Conservation (phyloP, 306 rosid genomes). For the Citrullus amarus region DNA sequence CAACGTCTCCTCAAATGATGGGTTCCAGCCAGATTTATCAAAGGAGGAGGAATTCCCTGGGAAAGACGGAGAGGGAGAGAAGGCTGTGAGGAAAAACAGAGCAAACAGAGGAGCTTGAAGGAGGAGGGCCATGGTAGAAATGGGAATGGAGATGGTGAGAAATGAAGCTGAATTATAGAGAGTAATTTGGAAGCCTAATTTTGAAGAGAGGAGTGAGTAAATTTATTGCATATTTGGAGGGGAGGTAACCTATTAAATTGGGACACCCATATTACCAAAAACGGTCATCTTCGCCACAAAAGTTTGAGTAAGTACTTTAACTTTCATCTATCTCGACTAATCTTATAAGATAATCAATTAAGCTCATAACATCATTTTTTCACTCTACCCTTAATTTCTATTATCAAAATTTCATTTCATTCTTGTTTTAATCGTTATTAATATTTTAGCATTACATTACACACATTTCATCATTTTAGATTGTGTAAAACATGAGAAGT, state of each 20-base stretch:
- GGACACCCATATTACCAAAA: neutral
- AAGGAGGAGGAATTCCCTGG: neutral
- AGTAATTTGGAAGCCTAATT: neutral
- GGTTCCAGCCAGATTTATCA: neutral
- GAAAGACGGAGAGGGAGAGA: neutral
- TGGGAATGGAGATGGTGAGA: neutral
- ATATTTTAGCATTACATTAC: too few species aligned
- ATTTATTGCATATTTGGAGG: neutral
- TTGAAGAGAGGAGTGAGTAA: neutral
- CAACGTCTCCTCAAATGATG: neutral
- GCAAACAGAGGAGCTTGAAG: neutral
- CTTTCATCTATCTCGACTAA: neutral
- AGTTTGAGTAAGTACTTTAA: neutral
- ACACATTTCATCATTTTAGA: too few species aligned
- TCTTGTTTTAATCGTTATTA: too few species aligned
- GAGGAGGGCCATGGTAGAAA: neutral
- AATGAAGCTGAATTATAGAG: neutral
- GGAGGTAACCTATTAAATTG: neutral
- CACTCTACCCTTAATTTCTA: too few species aligned
- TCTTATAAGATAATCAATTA: too few species aligned
- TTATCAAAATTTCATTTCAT: too few species aligned
- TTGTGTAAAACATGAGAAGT: too few species aligned
- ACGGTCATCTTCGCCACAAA: neutral
- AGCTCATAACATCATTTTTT: too few species aligned
- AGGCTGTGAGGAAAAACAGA: neutral